Conservation (phyloP, 306 rosid species). For the Lathyrus tuberosus region DNA sequence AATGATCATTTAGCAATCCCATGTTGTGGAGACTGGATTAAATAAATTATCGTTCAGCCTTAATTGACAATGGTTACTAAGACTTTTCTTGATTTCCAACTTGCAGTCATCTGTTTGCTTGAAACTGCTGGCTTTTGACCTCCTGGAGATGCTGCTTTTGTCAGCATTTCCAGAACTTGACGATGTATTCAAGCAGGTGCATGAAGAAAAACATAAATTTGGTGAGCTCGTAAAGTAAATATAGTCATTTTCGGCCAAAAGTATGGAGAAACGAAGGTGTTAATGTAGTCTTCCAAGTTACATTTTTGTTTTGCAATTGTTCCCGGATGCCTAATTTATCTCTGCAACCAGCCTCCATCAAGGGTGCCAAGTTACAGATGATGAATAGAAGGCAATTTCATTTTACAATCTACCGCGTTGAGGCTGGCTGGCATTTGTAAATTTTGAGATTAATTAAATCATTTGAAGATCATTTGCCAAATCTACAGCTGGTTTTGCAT, state of each 20-base stretch:
- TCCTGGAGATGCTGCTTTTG: conserved; percentile 72
- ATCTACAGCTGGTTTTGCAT: not conserved
- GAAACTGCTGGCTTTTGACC: conserved; percentile 85
- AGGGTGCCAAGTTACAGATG: not conserved
- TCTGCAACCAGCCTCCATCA: conserved; percentile 33
- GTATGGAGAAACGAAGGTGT: not conserved
- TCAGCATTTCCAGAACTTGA: conserved; percentile 87
- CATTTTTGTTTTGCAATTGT: conserved; percentile 9
- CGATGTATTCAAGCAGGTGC: conserved; percentile 66
- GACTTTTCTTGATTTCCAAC: conserved; percentile 27
- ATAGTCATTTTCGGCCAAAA: conserved; percentile 30
- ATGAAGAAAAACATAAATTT: conserved; percentile 73
- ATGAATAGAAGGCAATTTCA: conserved; percentile 33
- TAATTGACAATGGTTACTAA: conserved; percentile 11
- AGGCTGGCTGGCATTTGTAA: conserved; percentile 52
- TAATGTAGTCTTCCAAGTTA: conserved; percentile 11
- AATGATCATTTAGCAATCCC: conserved; percentile 1
- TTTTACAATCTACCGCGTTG: conserved; percentile 22
- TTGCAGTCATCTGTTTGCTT: conserved; percentile 85
- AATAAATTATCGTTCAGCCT: conserved; percentile 4
- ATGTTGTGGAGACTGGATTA: conserved; percentile 3
- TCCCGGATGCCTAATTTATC: conserved; percentile 21
- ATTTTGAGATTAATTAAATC: conserved; percentile 50
- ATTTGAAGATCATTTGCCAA: not conserved
- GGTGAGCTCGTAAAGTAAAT: conserved; percentile 60